Conservation (phyloP, 129 eudicot genomes). For the Scalesia atractyloides region DNA sequence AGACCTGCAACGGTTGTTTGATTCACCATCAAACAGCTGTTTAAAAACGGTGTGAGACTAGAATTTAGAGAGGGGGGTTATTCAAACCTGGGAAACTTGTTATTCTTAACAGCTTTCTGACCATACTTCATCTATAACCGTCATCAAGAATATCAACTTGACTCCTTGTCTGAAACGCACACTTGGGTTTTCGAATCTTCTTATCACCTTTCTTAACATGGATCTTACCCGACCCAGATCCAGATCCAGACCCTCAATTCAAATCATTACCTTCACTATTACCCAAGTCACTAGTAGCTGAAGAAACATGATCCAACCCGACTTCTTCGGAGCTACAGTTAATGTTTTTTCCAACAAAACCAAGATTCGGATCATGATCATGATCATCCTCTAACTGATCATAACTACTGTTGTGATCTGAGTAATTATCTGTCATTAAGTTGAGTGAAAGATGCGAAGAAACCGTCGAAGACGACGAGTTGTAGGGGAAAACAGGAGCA, state of each 20-base stretch:
- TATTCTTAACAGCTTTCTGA: constrained; percentile 80
- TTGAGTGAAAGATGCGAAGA: constrained; percentile 37
- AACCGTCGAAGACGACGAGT: constrained; percentile 31
- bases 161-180: constrained; percentile 86
- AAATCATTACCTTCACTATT: constrained; percentile 31
- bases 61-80: too few species aligned
- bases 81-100: constrained; percentile 79
- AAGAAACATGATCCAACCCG: constrained; percentile 24
- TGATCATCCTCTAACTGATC: constrained; percentile 21
- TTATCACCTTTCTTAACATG: constrained; percentile 44
- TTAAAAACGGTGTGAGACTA: too few species aligned
- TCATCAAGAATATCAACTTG: constrained; percentile 87
- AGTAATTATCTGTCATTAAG: constrained; percentile 22
- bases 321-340: constrained; percentile 23
- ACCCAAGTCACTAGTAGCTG: constrained; percentile 24
- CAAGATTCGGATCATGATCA: constrained; percentile 2
- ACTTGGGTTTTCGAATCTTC: constrained; percentile 58
- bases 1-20: too few species aligned
- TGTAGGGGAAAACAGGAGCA: constrained; percentile 27
- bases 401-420: not conserved
- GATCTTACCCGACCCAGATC: constrained; percentile 29
- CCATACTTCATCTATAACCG: constrained; percentile 94
- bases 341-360: constrained; percentile 17
- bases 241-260: constrained; percentile 22
- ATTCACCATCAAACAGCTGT: too few species aligned